Conservation (phyloP, 129 eudicot species). For the Centella asiatica region DNA sequence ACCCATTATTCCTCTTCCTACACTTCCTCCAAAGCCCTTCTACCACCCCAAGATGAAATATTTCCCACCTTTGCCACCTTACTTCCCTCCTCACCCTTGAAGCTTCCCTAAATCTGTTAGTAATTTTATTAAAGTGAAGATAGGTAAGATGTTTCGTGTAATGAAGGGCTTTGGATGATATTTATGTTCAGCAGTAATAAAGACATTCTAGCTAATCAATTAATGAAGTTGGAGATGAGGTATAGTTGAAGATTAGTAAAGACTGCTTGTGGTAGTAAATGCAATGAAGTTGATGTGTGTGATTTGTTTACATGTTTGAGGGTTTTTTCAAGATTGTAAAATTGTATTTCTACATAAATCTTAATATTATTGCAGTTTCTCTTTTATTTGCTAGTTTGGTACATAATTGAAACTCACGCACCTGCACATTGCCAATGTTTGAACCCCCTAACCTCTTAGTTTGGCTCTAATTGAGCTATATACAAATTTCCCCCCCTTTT, state of each 20-base stretch:
- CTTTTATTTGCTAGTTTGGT: no score
- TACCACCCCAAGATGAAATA: constrained; percentile 9
- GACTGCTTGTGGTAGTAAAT: constrained; percentile 6
- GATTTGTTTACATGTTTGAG: background rate
- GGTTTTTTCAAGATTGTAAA: constrained; percentile 8
- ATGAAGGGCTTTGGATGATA: constrained; percentile 1
- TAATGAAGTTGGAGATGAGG: background rate
- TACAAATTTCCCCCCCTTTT: no score
- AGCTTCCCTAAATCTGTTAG: background rate
- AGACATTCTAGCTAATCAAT: constrained; percentile 3
- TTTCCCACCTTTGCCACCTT: constrained; percentile 17
- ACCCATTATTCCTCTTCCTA: constrained; percentile 5
- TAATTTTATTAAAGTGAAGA: background rate
- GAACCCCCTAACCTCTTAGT: no score
- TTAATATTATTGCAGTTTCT: background rate
- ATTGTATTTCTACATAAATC: background rate
- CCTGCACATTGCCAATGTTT: no score
- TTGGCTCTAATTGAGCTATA: no score
- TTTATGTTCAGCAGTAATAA: background rate
- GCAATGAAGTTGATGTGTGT: background rate
- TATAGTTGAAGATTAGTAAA: background rate
- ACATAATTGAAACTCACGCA: no score
- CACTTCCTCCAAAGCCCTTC: constrained; percentile 9
- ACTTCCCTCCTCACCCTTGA: constrained; percentile 11
- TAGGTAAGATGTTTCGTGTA: constrained; percentile 8